These are phyloP conservation scores for Dujonia santamariae DNA, from an alignment of 1,139 yeast species.

Conservation along the genomic window DNA sequence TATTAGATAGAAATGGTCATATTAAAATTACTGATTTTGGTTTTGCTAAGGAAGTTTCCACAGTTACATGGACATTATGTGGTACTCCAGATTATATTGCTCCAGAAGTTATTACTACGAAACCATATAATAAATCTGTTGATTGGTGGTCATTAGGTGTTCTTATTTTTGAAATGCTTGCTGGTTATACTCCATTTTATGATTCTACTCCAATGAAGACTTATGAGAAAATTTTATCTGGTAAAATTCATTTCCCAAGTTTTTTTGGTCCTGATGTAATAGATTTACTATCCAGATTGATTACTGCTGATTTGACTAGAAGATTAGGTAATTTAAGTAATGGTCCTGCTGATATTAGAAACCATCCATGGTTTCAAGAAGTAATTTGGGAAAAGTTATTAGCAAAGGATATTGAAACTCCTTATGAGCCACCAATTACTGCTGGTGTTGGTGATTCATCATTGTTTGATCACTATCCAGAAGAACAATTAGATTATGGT, in stretches of 20 bases:
- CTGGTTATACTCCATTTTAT: conserved; percentile 62
- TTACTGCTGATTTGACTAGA: conserved; percentile 53
- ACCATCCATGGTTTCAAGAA: conserved; percentile 58
- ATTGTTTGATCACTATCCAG: conserved; percentile 59
- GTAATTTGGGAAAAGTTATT: conserved; percentile 60
- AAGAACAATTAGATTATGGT: conserved; percentile 57
- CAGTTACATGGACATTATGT: conserved; percentile 60
- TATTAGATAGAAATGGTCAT: conserved; percentile 57
- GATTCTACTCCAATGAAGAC: conserved; percentile 63
- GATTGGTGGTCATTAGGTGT: conserved; percentile 69
- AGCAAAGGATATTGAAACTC: conserved; percentile 58
- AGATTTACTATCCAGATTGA: conserved; percentile 47
- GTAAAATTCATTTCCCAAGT: conserved; percentile 50
- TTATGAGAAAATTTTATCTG: conserved; percentile 55
- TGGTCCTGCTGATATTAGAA: conserved; percentile 56
- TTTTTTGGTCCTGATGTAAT: conserved; percentile 51
- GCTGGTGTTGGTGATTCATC: conserved; percentile 63
- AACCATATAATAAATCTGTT: conserved; percentile 59
- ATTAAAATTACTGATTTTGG: conserved; percentile 62
- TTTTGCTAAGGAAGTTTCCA: conserved; percentile 58
- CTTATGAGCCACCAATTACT: conserved; percentile 62
- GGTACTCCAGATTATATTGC: conserved; percentile 67
- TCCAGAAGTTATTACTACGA: conserved; percentile 60
- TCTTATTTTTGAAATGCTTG: conserved; percentile 57
- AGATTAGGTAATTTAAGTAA: conserved; percentile 57